Base-by-base conservation (phyloP, 2,329 filamentous ascomycete genomes). In the Colletotrichum sp. region DNA sequence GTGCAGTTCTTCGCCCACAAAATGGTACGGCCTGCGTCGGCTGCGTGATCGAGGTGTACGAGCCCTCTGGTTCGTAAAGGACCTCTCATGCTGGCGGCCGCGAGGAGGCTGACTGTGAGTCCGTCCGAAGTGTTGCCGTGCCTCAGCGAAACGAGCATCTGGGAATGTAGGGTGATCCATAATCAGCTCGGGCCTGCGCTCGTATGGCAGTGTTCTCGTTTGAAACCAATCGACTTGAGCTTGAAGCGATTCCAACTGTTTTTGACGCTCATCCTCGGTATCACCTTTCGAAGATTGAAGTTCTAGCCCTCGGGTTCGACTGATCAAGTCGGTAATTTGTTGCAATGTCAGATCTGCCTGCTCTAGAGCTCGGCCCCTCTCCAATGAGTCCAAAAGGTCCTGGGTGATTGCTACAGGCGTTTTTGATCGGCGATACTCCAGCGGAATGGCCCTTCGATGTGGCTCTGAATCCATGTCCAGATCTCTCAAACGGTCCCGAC, bases 1-100 rank as follows among this genome's bases (percentile, higher is more conserved):
- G 12, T 13, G 9, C 10, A 13, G 13, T 5, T 52, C 43, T 6
- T 52, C 43, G 1, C n/a, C 12, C 10, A 13, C 6, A 22, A 22
- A 13, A 0, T 52, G 43, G 3, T 52, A 22, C 6, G 12, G n/a
- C 12, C n/a, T 52, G 0, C 10, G 10, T 7, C n/a, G 43, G 10
- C 43, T 52, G 43, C 16, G 43, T 2, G 43, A 52, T 0, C n/a
- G 10, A 52, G 43, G 43, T 13, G 43, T 4, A 0, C 6, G 43
- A 8, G 12, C 2, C n/a, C 43, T 22, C 10, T 48, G 43, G 2
- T 22, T 13, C n/a, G 5, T 8, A 13, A 22, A 22, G 43, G 22
- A 52, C 3, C n/a, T 22, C 0, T 52, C n/a, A 8, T 52, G 2
- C n/a, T 52, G 43, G 6, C 43, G 43, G 43, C 43, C 43, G n/a